Evolutionary conservation across 2,329 filamentous ascomycete genomes (phyloP), one percentile per base, ranked within the genome.

Genomic region (Scedosporium dehoogii): DNA sequence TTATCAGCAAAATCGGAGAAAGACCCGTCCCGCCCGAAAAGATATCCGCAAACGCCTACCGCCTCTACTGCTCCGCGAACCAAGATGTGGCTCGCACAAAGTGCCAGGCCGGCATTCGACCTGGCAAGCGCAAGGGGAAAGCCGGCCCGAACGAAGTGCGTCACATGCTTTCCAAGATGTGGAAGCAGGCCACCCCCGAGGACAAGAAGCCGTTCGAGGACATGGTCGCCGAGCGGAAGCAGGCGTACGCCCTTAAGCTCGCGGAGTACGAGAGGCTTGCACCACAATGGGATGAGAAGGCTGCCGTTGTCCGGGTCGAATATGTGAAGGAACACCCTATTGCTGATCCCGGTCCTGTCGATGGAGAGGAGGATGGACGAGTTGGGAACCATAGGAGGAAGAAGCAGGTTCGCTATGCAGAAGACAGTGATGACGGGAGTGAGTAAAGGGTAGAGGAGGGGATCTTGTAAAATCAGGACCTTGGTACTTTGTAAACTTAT

Each of bases 151-250:
- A 91, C 69, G 91, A 96, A 70, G 89, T 97, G 62, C 89, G 94
- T 41, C 84, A 87, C 59, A 91, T 92, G 72, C 85, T 94, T 9
- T 92, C 92, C 29, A 88, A 89, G 70, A 92, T 94, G 87, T 99
- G 94, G 94, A 90, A 89, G 68, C 88, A 90, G 59, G 86, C 90
- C 0, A 75, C 81, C 1, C 79, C 85, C 5, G 89, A 89, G 55
- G 82, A 86, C 67, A 90, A 88, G 70, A 81, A 83, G 70, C 92
- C 92, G 0, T 97, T 90, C 69, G 82, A 92, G 58, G 87, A 91
- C 29, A 82, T 87, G 71, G 90, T 89, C 3, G 81, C 86, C 62
- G 81, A 81, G 60, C 88, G 91, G 67, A 92, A 92, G 71, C 79
- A 81, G 63, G 78, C 75, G 1, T 89, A 92, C 67, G 78, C 78